Base-by-base conservation (phyloP, 1,284 basidiomycete genomes). In the Puccinia hordei region DNA sequence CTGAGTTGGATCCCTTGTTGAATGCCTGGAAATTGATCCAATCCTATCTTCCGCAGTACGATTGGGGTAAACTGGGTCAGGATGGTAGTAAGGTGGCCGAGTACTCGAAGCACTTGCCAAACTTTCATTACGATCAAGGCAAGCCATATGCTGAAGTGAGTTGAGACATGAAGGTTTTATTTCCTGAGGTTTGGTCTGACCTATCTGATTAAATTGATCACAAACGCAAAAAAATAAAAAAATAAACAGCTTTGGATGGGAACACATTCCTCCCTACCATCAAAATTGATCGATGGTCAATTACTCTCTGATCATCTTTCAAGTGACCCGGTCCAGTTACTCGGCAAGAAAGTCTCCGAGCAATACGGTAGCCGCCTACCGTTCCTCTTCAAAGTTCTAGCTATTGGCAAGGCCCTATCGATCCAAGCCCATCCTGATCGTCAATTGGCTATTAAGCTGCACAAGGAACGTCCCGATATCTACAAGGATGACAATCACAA, bases 401-500 rank as follows among this genome's bases (percentile, higher is more conserved):
- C 93, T 22, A 96, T 99, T 83, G 90, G 91, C 83, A 98, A 97
- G 86, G 95, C 96, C 0, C 88, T 99, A 81, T 95, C 93, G 84
- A 97, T 99, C 80, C 96, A 99, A 87, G 94, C 93, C 8, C 97
- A 99, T 86, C 97, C 97, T 6, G 93, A 98, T 87, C 98, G 98
- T 89, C 85, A 87, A 83, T 92, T 94, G 22, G 96, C 94, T 0
- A 89, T 92, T 87, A 87, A 87, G 82, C 87, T 99, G 69, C 92
- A 94, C 85, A 87, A 87, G 19, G 88, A 90, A 83, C 89, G 90
- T 81, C 94, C 94, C 0, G 89, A 93, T 71, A 89, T 97, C 81
- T 98, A 98, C 87, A 96, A 94, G 88, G 94, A 98, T 86, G 89
- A 90, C 17, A 97, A 97, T 84, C 95, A 97, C 85, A 98, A 98